Base-by-base conservation (phyloP, 805 yeast species). In the Yarrowia sp. region DNA sequence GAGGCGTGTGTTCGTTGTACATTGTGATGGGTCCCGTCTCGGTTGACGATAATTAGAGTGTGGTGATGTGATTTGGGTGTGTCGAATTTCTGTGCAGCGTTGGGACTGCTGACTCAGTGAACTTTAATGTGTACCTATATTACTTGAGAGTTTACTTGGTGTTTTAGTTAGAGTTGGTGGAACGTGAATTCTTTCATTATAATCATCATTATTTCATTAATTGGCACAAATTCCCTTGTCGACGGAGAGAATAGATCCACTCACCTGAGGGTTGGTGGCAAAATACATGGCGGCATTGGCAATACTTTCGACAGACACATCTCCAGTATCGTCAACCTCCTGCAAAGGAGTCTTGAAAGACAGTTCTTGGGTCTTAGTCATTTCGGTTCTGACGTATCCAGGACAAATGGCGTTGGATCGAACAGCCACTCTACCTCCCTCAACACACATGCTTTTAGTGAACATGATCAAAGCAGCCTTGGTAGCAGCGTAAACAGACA, bases 381-480 rank as follows among this genome's bases (percentile, higher is more conserved):
- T 89, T 3, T 83, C 88, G 0, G 96, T 90, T 33, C 83, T 87
- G 6, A 75, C 76, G 32, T 88, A 75, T 0, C 93, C 93, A 0
- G 96, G 95, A 14, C 86, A 73, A 0, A 91, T 73, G 1, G 87
- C 78, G 72, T 89, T 89, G 42, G 86, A 86, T 48, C 90, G 74
- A 1, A 90, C 79, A 10, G 78, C 78, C 39, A 75, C 73, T 0
- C 84, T 74, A 14, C 80, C 81, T 66, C 87, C 71, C 69, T 90
- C 96, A 0, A 73, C 69, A 0, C 92, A 88, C 44, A 89, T 71
- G 0, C 86, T 73, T 53, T 78, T 74, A 0, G 90, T 82, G 69
- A 90, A 84, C 6, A 87, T 87, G 57, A 82, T 75, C 2, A 90
- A 70, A 0, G 91, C 96, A 0, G 87, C 86, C 71, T 90, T 90